Percentiles rank a stretch among this genome's conserved stretches.
Conservation (phyloP, 1,284 basidiomycete species). For the Ustilago crameri region DNA sequence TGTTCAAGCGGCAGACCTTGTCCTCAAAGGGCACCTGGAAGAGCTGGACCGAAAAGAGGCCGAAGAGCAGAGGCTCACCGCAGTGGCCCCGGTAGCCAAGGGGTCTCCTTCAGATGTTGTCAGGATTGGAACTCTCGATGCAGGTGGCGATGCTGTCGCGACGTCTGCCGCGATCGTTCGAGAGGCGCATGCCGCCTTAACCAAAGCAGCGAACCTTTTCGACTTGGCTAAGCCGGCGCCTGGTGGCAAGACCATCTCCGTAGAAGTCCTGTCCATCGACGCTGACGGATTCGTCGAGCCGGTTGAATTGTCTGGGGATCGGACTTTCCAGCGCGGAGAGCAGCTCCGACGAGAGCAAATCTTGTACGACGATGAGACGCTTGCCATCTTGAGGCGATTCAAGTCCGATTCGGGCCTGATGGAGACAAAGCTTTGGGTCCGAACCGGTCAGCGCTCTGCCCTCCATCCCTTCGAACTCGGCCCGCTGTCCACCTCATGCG, state of each 20-base stretch:
- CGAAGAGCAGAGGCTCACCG: constrained; percentile 10
- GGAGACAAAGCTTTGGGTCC: constrained; percentile 35
- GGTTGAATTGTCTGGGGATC: constrained; percentile 34
- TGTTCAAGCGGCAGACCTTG: constrained; percentile 73
- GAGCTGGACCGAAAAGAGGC: constrained; percentile 29
- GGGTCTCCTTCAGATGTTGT: constrained; percentile 17
- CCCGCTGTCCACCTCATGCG: constrained; percentile 35
- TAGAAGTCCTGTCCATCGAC: constrained; percentile 41
- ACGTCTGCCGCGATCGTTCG: constrained; percentile 15
- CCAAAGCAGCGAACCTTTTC: constrained; percentile 6
- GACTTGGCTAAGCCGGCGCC: background rate
- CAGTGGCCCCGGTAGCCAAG: background rate
- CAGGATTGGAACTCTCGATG: background rate
- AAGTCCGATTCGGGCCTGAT: constrained; percentile 28
- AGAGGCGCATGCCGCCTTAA: constrained; percentile 4
- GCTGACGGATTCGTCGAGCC: constrained; percentile 42
- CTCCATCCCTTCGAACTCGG: constrained; percentile 42
- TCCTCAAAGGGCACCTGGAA: constrained; percentile 44
- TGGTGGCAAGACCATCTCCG: constrained; percentile 23
- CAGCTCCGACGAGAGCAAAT: constrained; percentile 44
- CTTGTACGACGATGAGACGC: constrained; percentile 52
- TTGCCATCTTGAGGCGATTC: constrained; percentile 40
- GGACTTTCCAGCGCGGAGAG: constrained; percentile 42
- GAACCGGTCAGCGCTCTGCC: constrained; percentile 33
- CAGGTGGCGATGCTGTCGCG: constrained; percentile 15